Conservation (phyloP, 2,329 filamentous ascomycete species). For the Alternaria ethzedia region DNA sequence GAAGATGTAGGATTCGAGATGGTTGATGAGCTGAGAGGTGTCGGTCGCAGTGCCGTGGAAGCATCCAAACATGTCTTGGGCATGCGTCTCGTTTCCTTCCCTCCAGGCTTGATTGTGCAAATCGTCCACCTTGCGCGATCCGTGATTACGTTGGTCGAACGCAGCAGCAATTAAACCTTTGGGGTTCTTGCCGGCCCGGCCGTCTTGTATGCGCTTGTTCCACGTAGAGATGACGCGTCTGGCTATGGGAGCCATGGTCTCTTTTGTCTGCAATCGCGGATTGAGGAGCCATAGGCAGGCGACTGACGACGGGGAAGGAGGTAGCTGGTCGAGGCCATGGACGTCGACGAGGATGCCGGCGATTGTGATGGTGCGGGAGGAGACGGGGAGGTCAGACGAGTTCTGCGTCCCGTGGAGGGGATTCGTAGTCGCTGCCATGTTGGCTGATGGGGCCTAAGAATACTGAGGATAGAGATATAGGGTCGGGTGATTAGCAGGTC, state of each 20-base stretch:
- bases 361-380: constrained; percentile 71
- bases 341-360: constrained; percentile 79
- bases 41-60: constrained; percentile 78
- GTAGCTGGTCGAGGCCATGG: constrained; percentile 79
- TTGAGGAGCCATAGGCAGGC: constrained; percentile 93
- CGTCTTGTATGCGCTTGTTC: constrained; percentile 57
- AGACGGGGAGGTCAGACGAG: constrained; percentile 56
- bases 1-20: constrained; percentile 78
- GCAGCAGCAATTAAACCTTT: constrained; percentile 77
- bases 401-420: constrained; percentile 41
- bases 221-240: constrained; percentile 71
- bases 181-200: constrained; percentile 30
- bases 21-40: constrained; percentile 75
- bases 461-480: neutral
- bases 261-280: constrained; percentile 72
- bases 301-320: constrained; percentile 60
- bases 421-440: constrained; percentile 45
- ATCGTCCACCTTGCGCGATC: constrained; percentile 70
- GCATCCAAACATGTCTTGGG: constrained; percentile 87
- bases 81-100: constrained; percentile 78
- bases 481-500: neutral
- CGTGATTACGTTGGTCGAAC: constrained; percentile 95
- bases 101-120: constrained; percentile 80
- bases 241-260: constrained; percentile 78
- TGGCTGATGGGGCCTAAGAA: neutral